A percentile compares a stretch with the other conserved stretches of the same genome.
Conservation (phyloP, 129 eudicot species). For the Artemisia argyi region DNA sequence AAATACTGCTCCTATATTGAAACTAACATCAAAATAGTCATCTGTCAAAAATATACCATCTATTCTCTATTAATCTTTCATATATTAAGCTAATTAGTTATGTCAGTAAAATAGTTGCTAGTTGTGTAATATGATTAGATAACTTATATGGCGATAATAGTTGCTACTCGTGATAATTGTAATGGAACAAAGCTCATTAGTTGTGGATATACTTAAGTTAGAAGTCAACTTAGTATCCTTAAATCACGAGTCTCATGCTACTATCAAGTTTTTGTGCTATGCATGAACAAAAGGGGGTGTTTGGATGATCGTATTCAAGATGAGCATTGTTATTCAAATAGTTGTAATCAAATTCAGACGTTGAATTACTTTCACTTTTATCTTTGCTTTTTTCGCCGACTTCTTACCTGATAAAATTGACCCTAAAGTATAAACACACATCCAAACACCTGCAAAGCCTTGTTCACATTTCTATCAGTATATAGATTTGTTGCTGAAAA, state of each 20-base stretch:
- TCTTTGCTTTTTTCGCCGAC: too few relatives aligned
- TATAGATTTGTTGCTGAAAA: conserved; percentile 30
- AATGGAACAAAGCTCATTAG: too few relatives aligned
- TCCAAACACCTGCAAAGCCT: neutral
- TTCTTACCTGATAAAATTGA: too few relatives aligned
- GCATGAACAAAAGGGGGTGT: too few relatives aligned
- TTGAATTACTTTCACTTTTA: too few relatives aligned
- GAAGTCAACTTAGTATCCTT: too few relatives aligned
- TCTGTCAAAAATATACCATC: neutral
- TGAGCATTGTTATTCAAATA: too few relatives aligned
- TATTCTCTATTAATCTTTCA: neutral
- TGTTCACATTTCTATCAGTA: conserved; percentile 1
- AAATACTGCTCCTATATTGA: neutral
- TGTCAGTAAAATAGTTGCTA: neutral
- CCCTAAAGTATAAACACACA: neutral
- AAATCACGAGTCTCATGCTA: too few relatives aligned
- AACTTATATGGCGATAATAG: too few relatives aligned
- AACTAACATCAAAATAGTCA: neutral
- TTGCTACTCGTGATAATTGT: neutral
- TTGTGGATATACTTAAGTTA: too few relatives aligned
- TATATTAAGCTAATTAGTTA: neutral
- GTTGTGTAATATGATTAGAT: neutral
- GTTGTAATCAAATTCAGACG: too few relatives aligned
- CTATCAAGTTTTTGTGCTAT: too few relatives aligned
- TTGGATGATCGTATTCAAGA: neutral